These are phyloP conservation scores for Chrysanthemum lavandulifolium DNA, from an alignment of 129 eudicot species.

Conservation along the genomic window DNA sequence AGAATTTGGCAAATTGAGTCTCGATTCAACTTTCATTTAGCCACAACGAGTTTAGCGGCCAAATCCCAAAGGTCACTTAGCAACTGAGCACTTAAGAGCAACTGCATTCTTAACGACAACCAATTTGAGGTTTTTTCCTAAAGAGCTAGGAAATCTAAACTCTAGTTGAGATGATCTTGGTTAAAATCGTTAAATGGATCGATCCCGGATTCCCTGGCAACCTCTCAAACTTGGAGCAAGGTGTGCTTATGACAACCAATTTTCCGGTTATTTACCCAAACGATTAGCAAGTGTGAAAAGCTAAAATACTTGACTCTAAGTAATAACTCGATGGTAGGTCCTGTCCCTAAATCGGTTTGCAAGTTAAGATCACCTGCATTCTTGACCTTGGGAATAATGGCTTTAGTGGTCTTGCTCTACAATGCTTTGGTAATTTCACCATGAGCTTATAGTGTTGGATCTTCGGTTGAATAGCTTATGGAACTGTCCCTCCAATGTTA, in stretches of 20 bases:
- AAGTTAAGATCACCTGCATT: slow-evolving; percentile 15
- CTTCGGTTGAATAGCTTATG: slow-evolving; percentile 20
- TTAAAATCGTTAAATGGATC: slow-evolving; percentile 16
- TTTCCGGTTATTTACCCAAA: slow-evolving; percentile 30
- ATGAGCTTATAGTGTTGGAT: slow-evolving; percentile 21
- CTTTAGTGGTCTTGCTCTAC: slow-evolving; percentile 25
- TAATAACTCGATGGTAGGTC: slow-evolving; percentile 25
- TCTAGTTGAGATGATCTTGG: slow-evolving; percentile 25
- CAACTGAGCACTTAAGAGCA: slow-evolving; percentile 27
- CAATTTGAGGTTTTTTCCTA: slow-evolving; percentile 27
- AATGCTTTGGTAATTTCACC: slow-evolving; percentile 36
- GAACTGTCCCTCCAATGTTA: slow-evolving; percentile 25
- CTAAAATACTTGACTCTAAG: slow-evolving; percentile 20
- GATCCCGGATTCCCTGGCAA: slow-evolving; percentile 33
- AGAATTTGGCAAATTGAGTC: slow-evolving; percentile 24
- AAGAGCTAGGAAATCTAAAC: slow-evolving; percentile 30
- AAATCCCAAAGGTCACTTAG: slow-evolving; percentile 27
- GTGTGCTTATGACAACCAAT: slow-evolving; percentile 28
- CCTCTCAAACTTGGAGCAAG: slow-evolving; percentile 24
- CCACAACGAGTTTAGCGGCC: slow-evolving; percentile 24
- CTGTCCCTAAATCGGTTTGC: slow-evolving; percentile 31
- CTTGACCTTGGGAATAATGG: slow-evolving; percentile 31
- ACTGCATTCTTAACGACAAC: slow-evolving; percentile 33
- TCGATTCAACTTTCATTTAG: slow-evolving; percentile 21
- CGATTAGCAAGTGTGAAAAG: slow-evolving; percentile 18